Percentiles rank a stretch among this genome's conserved stretches.
Evolutionary conservation across 192 early-diverging fungal species (phyloP).

Genomic region (Coemansia asiatica): DNA sequence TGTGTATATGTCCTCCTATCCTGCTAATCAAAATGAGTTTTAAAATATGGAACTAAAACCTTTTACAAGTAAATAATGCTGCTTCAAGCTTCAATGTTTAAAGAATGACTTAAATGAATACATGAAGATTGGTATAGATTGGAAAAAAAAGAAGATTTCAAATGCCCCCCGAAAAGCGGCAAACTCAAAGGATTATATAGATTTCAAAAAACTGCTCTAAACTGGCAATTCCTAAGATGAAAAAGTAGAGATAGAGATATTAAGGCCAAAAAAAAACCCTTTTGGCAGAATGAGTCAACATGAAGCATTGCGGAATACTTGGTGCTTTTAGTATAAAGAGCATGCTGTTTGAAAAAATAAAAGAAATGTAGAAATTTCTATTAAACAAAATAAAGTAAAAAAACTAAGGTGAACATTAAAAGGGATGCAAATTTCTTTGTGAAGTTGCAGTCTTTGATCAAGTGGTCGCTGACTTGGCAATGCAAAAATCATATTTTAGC

Average conservation of each 20-base stretch:
- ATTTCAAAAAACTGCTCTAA: too few relatives aligned
- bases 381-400: neutral
- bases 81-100: neutral
- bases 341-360: neutral
- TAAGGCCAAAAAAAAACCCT: too few relatives aligned
- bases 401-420: neutral
- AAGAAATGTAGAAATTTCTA: neutral
- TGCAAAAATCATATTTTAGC: neutral
- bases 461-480: conserved; percentile 6
- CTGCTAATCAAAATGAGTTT: too few relatives aligned
- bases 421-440: neutral
- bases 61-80: neutral
- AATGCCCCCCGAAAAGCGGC: too few relatives aligned
- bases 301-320: too few relatives aligned
- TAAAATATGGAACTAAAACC: too few relatives aligned
- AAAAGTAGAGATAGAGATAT: too few relatives aligned
- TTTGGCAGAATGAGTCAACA: too few relatives aligned
- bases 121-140: neutral
- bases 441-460: neutral
- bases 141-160: too few relatives aligned
- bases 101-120: neutral
- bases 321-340: neutral
- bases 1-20: neutral
- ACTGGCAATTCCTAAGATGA: too few relatives aligned
- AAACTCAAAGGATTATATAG: too few relatives aligned